Conservation (phyloP, 2,329 filamentous ascomycete species). For the Xylaria hypoxylon region DNA sequence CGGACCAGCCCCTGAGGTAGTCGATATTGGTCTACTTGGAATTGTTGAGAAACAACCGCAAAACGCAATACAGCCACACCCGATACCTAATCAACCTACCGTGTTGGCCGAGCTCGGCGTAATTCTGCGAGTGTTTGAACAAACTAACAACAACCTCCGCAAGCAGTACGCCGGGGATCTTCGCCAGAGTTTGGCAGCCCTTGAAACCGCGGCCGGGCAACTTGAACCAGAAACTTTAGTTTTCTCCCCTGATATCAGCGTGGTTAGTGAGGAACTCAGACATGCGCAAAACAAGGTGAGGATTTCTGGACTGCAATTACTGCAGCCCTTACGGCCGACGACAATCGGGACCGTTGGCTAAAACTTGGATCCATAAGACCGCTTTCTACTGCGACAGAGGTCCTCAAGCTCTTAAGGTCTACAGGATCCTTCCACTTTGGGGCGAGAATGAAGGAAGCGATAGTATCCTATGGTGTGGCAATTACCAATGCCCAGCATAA, state of each 20-base stretch:
- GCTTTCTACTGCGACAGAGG: slow-evolving; percentile 53
- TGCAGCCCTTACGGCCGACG: slow-evolving; percentile 26
- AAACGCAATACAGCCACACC: not conserved
- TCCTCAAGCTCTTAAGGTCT: slow-evolving; percentile 62
- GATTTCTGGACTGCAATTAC: slow-evolving; percentile 20
- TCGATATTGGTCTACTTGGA: not conserved
- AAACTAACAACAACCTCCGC: slow-evolving; percentile 51
- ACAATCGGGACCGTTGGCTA: slow-evolving; percentile 55
- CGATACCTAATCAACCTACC: not conserved
- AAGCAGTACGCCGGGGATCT: slow-evolving; percentile 53
- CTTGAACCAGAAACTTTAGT: not conserved
- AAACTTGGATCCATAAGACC: slow-evolving; percentile 58
- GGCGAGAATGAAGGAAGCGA: slow-evolving; percentile 51
- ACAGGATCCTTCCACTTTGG: slow-evolving; percentile 48
- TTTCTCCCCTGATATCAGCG: not conserved
- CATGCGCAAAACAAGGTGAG: not conserved
- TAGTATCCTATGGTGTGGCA: slow-evolving; percentile 59
- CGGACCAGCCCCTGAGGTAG: not conserved
- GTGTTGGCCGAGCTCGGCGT: slow-evolving; percentile 44
- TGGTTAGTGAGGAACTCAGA: slow-evolving; percentile 11
- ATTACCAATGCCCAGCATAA: slow-evolving; percentile 61
- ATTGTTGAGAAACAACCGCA: not conserved
- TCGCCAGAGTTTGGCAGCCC: slow-evolving; percentile 36
- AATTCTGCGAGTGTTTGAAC: slow-evolving; percentile 50
- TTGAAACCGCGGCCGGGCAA: slow-evolving; percentile 22